Conservation (phyloP, 129 eudicot species). For the Tagetes erecta region DNA sequence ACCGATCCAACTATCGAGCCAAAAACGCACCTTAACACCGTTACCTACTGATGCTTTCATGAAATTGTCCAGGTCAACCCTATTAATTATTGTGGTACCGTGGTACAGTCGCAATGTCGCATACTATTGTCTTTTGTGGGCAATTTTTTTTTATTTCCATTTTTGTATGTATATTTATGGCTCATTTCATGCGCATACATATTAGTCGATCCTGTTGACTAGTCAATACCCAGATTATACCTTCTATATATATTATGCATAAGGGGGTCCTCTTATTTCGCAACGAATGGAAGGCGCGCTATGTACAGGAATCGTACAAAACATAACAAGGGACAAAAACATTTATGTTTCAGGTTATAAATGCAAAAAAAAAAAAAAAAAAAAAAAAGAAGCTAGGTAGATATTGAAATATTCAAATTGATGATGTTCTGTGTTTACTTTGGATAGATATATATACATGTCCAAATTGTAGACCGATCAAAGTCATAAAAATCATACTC, state of each 20-base stretch:
- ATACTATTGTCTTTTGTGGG: constrained; percentile 46
- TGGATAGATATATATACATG: no score
- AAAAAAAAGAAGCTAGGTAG: no score
- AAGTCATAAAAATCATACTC: no score
- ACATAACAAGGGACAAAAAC: constrained; percentile 26
- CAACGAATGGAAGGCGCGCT: constrained; percentile 31
- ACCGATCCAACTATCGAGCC: no score
- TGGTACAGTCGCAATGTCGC: constrained; percentile 22
- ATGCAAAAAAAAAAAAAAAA: constrained; percentile 2
- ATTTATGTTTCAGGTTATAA: constrained; percentile 12
- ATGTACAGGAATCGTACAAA: constrained; percentile 31
- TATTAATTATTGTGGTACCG: constrained; percentile 26
- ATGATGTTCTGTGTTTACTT: neutral
- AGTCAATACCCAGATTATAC: constrained; percentile 43
- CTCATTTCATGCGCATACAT: constrained; percentile 26
- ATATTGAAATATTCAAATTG: neutral
- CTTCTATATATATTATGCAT: constrained; percentile 30
- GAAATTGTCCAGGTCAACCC: no score
- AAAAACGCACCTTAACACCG: no score
- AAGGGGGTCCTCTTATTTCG: constrained; percentile 35
- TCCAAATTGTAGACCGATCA: no score
- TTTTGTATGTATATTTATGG: constrained; percentile 27
- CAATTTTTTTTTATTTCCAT: constrained; percentile 33
- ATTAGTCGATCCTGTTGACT: constrained; percentile 27
- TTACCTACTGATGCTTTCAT: no score